Conservation (phyloP, 495 filamentous ascomycete genomes). For the Cenococcum geophilum region DNA sequence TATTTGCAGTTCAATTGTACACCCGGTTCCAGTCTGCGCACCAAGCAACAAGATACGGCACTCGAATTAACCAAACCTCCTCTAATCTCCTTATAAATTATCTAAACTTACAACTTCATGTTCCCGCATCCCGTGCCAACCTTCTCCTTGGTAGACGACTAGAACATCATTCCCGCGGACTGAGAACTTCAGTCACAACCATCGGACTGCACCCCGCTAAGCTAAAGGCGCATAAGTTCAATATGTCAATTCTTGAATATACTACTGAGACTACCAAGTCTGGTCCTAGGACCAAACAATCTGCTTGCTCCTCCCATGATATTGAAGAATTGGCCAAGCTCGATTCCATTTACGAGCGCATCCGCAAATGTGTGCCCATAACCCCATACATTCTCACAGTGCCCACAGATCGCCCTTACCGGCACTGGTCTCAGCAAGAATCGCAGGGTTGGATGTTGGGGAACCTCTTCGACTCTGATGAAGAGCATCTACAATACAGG, state of each 20-base stretch:
- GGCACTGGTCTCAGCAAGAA: conserved; percentile 17
- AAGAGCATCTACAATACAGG: conserved; percentile 32
- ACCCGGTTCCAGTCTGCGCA: not conserved
- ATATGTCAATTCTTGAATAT: conserved; percentile 18
- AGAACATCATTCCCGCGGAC: conserved; percentile 1
- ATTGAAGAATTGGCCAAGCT: conserved; percentile 22
- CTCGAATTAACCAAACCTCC: no score
- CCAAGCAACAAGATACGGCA: not conserved
- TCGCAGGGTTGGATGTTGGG: conserved; percentile 24
- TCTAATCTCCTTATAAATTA: not conserved
- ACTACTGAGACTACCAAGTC: conserved; percentile 5
- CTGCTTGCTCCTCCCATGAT: conserved; percentile 12
- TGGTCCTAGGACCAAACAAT: conserved; percentile 4
- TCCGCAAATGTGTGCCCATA: conserved; percentile 24
- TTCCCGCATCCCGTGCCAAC: conserved; percentile 2
- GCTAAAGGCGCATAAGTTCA: conserved; percentile 4
- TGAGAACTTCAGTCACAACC: not conserved
- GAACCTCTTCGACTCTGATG: conserved; percentile 23
- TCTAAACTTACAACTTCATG: conserved; percentile 10
- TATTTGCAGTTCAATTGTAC: conserved; percentile 4
- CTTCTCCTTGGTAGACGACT: not conserved
- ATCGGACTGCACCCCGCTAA: not conserved
- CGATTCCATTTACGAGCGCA: conserved; percentile 25
- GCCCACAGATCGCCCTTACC: conserved; percentile 22
- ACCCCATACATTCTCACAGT: conserved; percentile 31